These are phyloP conservation scores for Oropetium thomaeum DNA, from an alignment of 176 grass and related monocot genomes.

Conservation along the genomic window DNA sequence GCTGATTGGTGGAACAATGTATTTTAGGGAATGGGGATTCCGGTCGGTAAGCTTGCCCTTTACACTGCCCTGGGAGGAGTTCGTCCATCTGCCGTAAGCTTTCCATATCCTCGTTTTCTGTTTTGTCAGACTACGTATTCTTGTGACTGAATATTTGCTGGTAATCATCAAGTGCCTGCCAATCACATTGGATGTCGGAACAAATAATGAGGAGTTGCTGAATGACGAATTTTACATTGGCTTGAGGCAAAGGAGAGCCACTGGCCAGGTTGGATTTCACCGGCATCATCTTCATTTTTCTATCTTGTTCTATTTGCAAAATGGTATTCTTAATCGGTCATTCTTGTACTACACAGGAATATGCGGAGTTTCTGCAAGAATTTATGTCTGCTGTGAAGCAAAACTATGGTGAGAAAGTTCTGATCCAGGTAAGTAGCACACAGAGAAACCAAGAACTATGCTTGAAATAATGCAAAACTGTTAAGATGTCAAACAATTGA, in stretches of 20 bases:
- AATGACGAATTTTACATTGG: slow-evolving; percentile 94
- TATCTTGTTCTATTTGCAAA: slow-evolving; percentile 21
- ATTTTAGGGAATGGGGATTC: slow-evolving; percentile 92
- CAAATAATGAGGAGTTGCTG: slow-evolving; percentile 80
- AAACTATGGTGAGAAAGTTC: slow-evolving; percentile 90
- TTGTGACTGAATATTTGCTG: slow-evolving; percentile 32
- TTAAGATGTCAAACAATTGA: not conserved
- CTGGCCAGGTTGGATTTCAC: slow-evolving; percentile 56
- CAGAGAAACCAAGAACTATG: not conserved
- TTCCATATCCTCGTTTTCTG: slow-evolving; percentile 13
- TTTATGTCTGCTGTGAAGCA: slow-evolving; percentile 92
- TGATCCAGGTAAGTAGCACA: slow-evolving; percentile 65
- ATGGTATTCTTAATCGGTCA: slow-evolving; percentile 9
- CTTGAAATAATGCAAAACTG: slow-evolving; percentile 14
- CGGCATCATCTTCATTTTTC: not conserved
- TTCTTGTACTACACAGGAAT: slow-evolving; percentile 55
- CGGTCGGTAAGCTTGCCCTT: slow-evolving; percentile 93
- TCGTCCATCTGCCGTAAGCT: slow-evolving; percentile 89
- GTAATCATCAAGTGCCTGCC: slow-evolving; percentile 79
- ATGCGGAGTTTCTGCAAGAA: slow-evolving; percentile 79
- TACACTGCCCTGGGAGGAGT: slow-evolving; percentile 96
- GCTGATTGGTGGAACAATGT: slow-evolving; percentile 34
- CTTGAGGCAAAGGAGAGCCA: slow-evolving; percentile 82
- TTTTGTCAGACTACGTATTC: not conserved
- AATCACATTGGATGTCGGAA: slow-evolving; percentile 95